These are phyloP conservation scores for Physcomitrium patens DNA, from an alignment of 225 moss, liverwort and hornwort species.

Conservation along the genomic window DNA sequence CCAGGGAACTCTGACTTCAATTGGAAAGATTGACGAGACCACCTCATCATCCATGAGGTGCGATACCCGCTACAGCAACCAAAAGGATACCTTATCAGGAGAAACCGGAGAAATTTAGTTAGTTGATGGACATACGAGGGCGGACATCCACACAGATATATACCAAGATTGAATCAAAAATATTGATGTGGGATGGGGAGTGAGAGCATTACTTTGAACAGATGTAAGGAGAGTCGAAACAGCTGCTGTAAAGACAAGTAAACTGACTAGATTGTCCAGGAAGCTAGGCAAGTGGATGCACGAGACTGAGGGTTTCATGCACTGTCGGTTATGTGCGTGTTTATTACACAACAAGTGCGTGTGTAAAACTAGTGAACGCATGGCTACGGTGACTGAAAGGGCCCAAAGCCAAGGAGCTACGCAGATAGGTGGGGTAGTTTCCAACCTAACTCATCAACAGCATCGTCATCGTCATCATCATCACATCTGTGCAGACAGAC, in stretches of 20 bases:
- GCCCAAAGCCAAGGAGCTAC: constrained; percentile 7
- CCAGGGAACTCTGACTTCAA: no score
- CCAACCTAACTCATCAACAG: neutral
- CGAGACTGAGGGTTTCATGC: neutral
- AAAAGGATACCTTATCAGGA: no score
- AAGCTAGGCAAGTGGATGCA: constrained; percentile 9
- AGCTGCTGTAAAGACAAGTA: neutral
- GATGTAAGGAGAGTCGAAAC: no score
- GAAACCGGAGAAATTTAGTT: no score
- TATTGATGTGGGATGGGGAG: no score
- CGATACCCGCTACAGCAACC: no score
- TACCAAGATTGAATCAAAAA: no score
- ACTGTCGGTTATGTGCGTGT: neutral
- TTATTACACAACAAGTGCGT: neutral
- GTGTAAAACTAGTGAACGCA: neutral
- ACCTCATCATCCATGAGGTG: no score
- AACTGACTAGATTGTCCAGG: neutral
- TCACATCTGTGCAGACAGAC: constrained; percentile 10
- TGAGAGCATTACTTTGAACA: no score
- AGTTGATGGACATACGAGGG: no score
- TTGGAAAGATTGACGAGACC: no score
- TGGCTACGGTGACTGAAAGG: constrained; percentile 5
- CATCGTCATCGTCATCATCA: constrained; percentile 15
- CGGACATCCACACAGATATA: no score
- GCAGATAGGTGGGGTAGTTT: constrained; percentile 16